Evolutionary conservation across 129 eudicot genomes (phyloP), one percentile per base, ranked within the genome.

Genomic region (Centaurea solstitialis): DNA sequence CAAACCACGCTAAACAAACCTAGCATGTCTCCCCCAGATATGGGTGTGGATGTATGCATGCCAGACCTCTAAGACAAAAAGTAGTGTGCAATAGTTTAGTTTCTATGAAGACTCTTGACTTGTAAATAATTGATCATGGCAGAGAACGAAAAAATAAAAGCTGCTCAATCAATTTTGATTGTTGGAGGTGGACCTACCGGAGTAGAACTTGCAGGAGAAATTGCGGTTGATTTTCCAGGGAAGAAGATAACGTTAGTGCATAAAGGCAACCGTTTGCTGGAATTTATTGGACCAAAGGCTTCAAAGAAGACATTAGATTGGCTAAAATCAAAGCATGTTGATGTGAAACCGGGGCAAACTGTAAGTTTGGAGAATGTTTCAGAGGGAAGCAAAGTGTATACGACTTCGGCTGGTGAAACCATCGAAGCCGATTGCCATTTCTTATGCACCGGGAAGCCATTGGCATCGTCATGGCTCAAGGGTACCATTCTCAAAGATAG

Each of bases 141-240:
- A 93, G 98, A 93, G 40, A 84, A 91, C 75, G 89, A 85, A 69
- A 84, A 89, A 83, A 89, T 93, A 70, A 89, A 86, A 91, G 83
- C 88, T 4, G 94, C 98, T 33, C 70, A 70, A 43, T 93, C 98
- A 11, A 78, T 93, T 65, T 64, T 93, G 87, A 91, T 93, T 6
- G 85, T 93, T 33, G 98, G 98, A 75, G 98, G 98, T 13, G 98
- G 98, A 4, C 98, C 98, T 1, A 91, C 94, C 39, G 98, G 98
- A 11, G 97, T 93, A 41, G 98, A 93, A 82, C 94, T 93, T 33
- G 97, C 97, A 35, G 94, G 90, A 50, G 98, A 93, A 85, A 88
- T 93, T 69, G 94, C 97, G 7, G 87, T 87, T 18, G 97, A 91
- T 85, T 93, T 82, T 73, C 90, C 94, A 9, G 89, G 82, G 5